Base-by-base conservation (phyloP, 495 filamentous ascomycete species). In the Penicillium ochrochloron region DNA sequence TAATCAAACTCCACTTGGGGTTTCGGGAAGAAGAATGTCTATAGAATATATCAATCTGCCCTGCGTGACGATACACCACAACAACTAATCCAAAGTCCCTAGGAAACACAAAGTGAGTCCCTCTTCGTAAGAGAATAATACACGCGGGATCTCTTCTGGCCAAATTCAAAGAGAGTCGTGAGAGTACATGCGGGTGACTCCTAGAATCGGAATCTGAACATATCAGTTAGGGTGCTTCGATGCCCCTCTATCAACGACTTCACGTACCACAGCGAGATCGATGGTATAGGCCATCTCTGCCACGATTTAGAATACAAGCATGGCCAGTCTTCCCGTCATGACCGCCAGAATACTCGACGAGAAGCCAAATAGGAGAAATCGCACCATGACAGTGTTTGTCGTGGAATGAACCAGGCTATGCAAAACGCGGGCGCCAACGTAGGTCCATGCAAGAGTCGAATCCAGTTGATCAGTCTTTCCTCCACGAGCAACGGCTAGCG, bases 391-490 rank as follows among this genome's bases (percentile, higher is more conserved):
- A 1, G 37, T 35, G 48, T 74, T 71, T 2, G 25, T 62, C 1
- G 64, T 71, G 2, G 17, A 41, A 23, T 74, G 71, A 1, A 71
- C 59, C 33, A 74, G 23, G 34, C 69, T 71, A 41, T 74, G 71
- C 63, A 71, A 21, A 5, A 73, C 50, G 2, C 71, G 63, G 12
- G 62, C 17, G 21, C 63, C 71, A 10, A 66, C 62, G 55, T 73
- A 73, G 1, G 55, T 31, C 71, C 71, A 73, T 0, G 71, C 71
- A 21, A 73, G 65, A 14, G 35, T 15, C 0, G 54, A 33, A 50
- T 71, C 67, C 11, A 64, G 4, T 17, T 55, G 14, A 12, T 68
- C 58, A 56, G 56, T 15, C 33, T 61, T 29, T 14, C 56, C 66
- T 5, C 57, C 66, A 21, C 64, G 61, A 9, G 64, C 68, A 27